Evolutionary conservation across 139 green algal species (phyloP).

Genomic region (Gonium pectorale): DNA sequence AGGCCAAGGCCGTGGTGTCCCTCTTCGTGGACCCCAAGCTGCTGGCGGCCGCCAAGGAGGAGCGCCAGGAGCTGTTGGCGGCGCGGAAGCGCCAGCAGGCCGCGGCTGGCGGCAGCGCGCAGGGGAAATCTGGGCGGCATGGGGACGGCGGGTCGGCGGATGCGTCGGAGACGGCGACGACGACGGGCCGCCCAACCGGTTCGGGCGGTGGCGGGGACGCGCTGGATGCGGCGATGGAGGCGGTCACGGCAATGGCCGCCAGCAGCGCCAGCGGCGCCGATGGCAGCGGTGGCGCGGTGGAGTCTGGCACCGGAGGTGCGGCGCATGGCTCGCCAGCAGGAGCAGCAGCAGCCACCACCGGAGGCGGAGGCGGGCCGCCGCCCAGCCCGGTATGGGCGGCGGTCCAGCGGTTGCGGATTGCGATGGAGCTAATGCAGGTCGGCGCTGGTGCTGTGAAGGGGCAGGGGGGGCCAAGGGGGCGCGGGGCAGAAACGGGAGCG

Average conservation of each 20-base stretch:
- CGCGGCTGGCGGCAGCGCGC: no score
- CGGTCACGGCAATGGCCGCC: neutral
- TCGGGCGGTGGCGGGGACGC: no score
- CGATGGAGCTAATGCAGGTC: conserved; percentile 55
- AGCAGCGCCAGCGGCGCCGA: neutral
- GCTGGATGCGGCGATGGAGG: no score
- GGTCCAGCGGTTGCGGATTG: conserved; percentile 34
- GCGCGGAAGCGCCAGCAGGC: neutral
- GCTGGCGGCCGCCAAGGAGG: neutral
- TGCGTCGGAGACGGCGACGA: no score
- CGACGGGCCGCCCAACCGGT: no score
- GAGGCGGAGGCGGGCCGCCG: neutral
- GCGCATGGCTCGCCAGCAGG: no score
- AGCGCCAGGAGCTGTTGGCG: neutral
- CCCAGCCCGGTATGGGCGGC: neutral
- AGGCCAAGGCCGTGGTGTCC: neutral
- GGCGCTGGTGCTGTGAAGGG: no score
- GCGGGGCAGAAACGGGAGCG: neutral
- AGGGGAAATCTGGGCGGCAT: no score
- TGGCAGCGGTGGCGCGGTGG: neutral
- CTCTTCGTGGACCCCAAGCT: conserved; percentile 45
- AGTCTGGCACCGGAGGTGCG: no score
- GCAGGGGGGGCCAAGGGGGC: neutral
- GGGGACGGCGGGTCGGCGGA: no score
- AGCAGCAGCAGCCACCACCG: neutral